phyloP scores from a whole-genome alignment of 441 rosid genomes.

The Adansonia rubrostipa region DNA sequence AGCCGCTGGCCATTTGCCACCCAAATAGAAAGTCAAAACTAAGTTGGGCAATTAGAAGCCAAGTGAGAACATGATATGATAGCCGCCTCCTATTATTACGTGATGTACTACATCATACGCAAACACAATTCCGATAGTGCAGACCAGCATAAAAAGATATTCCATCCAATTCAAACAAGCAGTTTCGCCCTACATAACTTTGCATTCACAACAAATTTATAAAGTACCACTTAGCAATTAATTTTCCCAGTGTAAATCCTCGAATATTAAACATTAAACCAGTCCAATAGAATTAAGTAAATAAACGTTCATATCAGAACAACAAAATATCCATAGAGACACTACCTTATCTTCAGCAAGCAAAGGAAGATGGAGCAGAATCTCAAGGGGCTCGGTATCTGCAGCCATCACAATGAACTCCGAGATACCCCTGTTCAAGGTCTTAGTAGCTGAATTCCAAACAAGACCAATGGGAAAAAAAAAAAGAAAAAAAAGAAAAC shows the following conservation, averaged over 20 bases:
- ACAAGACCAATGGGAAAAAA: background rate
- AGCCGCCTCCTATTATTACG: background rate
- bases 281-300: background rate
- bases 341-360: constrained; percentile 91
- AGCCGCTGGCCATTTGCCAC: background rate
- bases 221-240: background rate
- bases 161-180: background rate
- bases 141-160: background rate
- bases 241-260: background rate
- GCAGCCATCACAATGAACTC: constrained; percentile 97
- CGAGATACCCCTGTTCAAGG: constrained; percentile 85
- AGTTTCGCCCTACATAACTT: background rate
- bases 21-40: background rate
- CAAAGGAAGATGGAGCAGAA: constrained; percentile 84
- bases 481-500: constrained; percentile 10
- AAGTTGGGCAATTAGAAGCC: background rate
- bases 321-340: background rate
- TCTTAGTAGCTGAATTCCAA: constrained; percentile 69
- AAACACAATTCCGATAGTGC: background rate
- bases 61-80: background rate
- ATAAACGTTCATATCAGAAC: background rate
- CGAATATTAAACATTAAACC: background rate
- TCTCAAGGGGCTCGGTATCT: constrained; percentile 89
- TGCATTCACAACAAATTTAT: background rate
- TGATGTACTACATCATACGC: background rate